Conservation (phyloP, 768 basidiomycete genomes). For the Butyriboletus loyo region DNA sequence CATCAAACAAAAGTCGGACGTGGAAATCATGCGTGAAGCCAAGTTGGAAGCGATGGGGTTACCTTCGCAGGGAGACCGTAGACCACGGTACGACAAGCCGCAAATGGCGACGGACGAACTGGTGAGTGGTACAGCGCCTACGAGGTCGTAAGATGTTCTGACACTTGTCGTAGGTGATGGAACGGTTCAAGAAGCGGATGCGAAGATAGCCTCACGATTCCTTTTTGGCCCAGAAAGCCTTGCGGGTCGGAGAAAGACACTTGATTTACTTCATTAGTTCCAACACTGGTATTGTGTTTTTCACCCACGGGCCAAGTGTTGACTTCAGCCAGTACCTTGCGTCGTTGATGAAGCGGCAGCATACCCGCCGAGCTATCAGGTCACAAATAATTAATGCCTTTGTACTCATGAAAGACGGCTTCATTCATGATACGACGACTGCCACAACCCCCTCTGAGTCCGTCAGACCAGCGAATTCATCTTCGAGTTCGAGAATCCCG, state of each 20-base stretch:
- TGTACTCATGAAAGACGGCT: neutral
- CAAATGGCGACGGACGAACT: slow-evolving; percentile 91
- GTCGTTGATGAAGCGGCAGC: neutral
- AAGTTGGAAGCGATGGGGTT: slow-evolving; percentile 84
- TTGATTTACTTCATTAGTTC: neutral
- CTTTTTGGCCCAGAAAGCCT: slow-evolving; percentile 18
- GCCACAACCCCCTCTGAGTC: too few relatives aligned
- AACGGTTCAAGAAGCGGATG: slow-evolving; percentile 97
- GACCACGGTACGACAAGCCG: slow-evolving; percentile 48
- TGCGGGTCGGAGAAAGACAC: neutral
- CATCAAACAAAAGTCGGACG: slow-evolving; percentile 79
- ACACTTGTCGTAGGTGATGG: slow-evolving; percentile 69
- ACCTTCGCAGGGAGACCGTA: slow-evolving; percentile 41
- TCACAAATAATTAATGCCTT: neutral
- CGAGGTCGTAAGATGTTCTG: neutral
- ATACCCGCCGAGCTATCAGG: neutral
- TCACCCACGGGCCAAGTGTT: neutral
- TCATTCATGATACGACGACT: too few relatives aligned
- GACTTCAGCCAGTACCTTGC: neutral
- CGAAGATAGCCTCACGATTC: slow-evolving; percentile 47
- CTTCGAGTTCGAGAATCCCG: too few relatives aligned
- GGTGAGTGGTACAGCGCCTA: slow-evolving; percentile 41
- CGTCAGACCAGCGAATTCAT: too few relatives aligned
- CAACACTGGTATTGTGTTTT: too few relatives aligned
- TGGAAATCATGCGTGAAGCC: slow-evolving; percentile 83